Conservation (phyloP, 495 filamentous ascomycete species). For the Hypoxylon perforatum region DNA sequence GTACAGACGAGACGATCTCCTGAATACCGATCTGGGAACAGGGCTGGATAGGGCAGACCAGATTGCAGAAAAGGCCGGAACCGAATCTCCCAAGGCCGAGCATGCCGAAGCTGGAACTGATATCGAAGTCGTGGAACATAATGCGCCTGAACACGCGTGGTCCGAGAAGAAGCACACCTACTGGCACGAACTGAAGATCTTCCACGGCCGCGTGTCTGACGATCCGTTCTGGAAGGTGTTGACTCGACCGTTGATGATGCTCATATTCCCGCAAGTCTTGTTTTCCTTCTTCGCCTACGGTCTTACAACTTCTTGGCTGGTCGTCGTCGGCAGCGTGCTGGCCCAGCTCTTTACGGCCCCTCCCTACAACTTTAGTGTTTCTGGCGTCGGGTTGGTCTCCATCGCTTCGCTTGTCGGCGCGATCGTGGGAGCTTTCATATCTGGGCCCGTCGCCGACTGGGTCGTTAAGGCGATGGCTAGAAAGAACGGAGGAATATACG, state of each 20-base stretch:
- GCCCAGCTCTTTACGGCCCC: conserved; percentile 53
- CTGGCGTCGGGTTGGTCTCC: conserved; percentile 54
- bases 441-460: conserved; percentile 51
- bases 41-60: conserved; percentile 25
- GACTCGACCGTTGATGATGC: conserved; percentile 49
- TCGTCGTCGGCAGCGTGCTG: conserved; percentile 53
- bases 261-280: conserved; percentile 54
- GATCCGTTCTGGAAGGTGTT: conserved; percentile 52
- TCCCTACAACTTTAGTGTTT: conserved; percentile 53
- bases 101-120: conserved; percentile 21
- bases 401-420: conserved; percentile 53
- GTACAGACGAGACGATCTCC: conserved; percentile 41
- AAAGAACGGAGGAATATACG: conserved; percentile 56
- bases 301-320: conserved; percentile 57
- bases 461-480: conserved; percentile 53
- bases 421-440: conserved; percentile 51
- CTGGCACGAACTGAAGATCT: conserved; percentile 49
- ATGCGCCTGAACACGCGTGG: neutral
- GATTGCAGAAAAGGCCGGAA: conserved; percentile 10
- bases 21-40: conserved; percentile 47
- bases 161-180: conserved; percentile 50
- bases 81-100: conserved; percentile 2
- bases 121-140: conserved; percentile 19
- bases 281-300: conserved; percentile 57
- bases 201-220: conserved; percentile 50